A percentile compares a stretch with the other conserved stretches of the same genome.
Evolutionary conservation across 257 asterid genomes (phyloP).

Genomic region (Capsicum chinense): DNA sequence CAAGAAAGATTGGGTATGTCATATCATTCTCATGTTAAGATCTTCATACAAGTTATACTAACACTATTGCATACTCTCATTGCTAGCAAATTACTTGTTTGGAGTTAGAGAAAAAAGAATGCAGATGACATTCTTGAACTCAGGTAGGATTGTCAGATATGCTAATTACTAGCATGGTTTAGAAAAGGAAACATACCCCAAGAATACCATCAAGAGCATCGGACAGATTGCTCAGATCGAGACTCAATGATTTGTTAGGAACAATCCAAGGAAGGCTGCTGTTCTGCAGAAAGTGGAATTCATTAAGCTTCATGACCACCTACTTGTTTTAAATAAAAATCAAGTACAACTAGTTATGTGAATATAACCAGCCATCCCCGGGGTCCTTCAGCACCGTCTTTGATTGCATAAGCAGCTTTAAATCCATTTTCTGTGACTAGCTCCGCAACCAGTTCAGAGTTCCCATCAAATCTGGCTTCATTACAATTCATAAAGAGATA

Average conservation of each 20-base stretch:
- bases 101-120: not conserved
- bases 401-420: constrained; percentile 92
- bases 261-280: constrained; percentile 90
- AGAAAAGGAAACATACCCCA: constrained; percentile 38
- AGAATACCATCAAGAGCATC: constrained; percentile 47
- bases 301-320: constrained; percentile 20
- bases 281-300: constrained; percentile 61
- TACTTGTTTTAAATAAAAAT: not conserved
- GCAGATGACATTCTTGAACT: not conserved
- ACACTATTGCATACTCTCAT: not conserved
- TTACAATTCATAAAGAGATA: constrained; percentile 46
- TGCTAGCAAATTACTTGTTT: constrained; percentile 15
- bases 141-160: constrained; percentile 22
- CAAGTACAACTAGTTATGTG: not conserved
- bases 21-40: not conserved
- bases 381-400: constrained; percentile 92
- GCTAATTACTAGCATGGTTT: not conserved
- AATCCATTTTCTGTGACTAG: constrained; percentile 89
- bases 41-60: not conserved
- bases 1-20: not conserved
- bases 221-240: constrained; percentile 49
- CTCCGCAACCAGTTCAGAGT: constrained; percentile 97
- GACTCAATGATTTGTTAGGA: constrained; percentile 62
- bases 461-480: constrained; percentile 99
- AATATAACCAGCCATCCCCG: constrained; percentile 76